Evolutionary conservation across 257 asterid genomes (phyloP), one percentile per base, ranked within the genome.

Genomic region (Scutellaria galericulata): DNA sequence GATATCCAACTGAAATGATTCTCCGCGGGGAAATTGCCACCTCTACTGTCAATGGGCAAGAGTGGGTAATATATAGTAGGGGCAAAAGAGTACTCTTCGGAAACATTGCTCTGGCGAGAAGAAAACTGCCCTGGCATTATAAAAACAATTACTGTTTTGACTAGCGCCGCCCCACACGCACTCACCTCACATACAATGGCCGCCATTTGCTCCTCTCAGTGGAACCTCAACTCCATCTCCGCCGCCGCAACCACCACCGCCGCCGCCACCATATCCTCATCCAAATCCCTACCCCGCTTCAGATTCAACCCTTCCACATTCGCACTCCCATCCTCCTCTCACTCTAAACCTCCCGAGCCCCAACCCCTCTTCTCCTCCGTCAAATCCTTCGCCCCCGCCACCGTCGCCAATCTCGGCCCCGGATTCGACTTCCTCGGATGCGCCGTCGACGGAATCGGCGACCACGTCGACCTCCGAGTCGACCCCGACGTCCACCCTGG

Each of bases 351-450:
- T 54, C 2, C 80, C 58, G 97, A 92, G 12, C 96, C 94, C 7
- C 55, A 81, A 55, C 96, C 96, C 24, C 62, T 84, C 3, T 90
- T 85, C 87, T 77, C 87, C 53, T 80, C 94, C 72, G 96, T 92
- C 83, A 86, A 72, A 71, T 54, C 96, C 7, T 92, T 89, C 45
- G 96, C 96, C 58, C 96, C 98, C 3, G 98, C 98, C 61, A 90
- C 96, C 0, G 76, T 92, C 7, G 97, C 97, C 56, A 92, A 92
- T 58, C 86, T 92, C 6, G 98, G 96, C 7, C 96, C 98, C 1
- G 96, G 98, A 7, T 92, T 90, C 76, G 96, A 92, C 73, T 89
- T 92, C 69, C 89, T 92, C 5, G 96, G 97, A 4, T 92, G 97
- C 76, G 96, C 96, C 61, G 90, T 92, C 59, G 96, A 92, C 22